Evolutionary conservation across 129 eudicot species (phyloP), one percentile per base, ranked within the genome.

Genomic region (Flaveria ramosissima): DNA sequence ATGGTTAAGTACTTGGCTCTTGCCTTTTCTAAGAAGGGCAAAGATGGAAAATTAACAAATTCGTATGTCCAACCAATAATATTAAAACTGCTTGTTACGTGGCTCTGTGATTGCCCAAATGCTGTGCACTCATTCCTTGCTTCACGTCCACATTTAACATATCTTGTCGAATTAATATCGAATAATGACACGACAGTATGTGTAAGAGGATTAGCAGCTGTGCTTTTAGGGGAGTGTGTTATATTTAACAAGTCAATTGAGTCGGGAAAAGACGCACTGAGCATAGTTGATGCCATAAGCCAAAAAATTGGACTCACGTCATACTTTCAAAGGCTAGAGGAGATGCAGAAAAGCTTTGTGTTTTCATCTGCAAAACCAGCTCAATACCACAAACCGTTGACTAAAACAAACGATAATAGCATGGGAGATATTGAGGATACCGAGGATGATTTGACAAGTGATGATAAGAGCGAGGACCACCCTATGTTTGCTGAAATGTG

Each of bases 1-100:
- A 83, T 88, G 89, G 88, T 89, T 75, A 90, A 87, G 84, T 93
- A 87, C 86, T 83, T 91, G 76, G 96, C 97, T 72, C 87, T 93
- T 77, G 89, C 93, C 73, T 90, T 95, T 78, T 89, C 97, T 70
- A 78, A 83, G 84, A 88, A 70, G 72, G 80, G 77, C 26, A 87
- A 91, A 75, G 93, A 87, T 67, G 93, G 85, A 83, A 93, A 87
- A 39, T 72, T 83, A 53, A 76, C 76, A 20, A 72, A 80, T 61
- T 68, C 74, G n/a, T 88, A 85, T 39, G 76, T 87, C 53, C 96
- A 91, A 65, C 88, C 87, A 51, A 82, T 91, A 50, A 89, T 93
- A 45, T 71, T 93, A 72, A 90, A 90, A 77, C 89, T 93, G 75
- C 91, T 93, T 5, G 75, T 91, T 67, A 84, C 84, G 9, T 93